phyloP scores from a whole-genome alignment of 306 rosid species.

The Erythrophleum fordii region DNA sequence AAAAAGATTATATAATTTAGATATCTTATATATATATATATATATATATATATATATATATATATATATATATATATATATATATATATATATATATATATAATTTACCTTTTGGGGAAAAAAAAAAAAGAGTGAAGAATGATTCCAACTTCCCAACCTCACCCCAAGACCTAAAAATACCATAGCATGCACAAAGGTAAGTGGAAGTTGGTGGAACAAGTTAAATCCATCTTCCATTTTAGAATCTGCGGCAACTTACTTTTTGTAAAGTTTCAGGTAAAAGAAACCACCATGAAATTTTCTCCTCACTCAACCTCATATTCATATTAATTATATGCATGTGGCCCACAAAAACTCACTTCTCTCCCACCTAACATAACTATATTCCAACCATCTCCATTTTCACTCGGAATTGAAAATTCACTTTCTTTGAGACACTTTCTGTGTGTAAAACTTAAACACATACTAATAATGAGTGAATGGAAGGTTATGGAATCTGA shows the following conservation, averaged over 20 bases:
- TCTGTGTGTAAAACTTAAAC: background rate
- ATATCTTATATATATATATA: no score
- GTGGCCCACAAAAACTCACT: background rate
- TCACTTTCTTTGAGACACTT: background rate
- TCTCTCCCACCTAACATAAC: background rate
- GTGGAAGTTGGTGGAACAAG: constrained; percentile 37
- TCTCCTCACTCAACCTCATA: constrained; percentile 9
- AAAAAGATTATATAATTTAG: no score
- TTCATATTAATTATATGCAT: background rate
- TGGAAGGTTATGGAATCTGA: constrained; percentile 35
- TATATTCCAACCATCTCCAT: background rate
- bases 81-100: no score
- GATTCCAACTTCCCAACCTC: background rate
- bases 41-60: no score
- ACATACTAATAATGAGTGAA: background rate
- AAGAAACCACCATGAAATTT: constrained; percentile 2
- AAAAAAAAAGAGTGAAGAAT: background rate
- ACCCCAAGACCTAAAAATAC: background rate
- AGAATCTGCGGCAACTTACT: constrained; percentile 12
- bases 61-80: no score
- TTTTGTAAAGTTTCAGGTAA: constrained; percentile 24
- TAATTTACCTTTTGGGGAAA: no score
- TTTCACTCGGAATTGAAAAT: background rate
- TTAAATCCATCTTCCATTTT: constrained; percentile 27
- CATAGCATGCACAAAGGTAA: background rate